These are phyloP conservation scores for Colletotrichum spaethianum DNA, from an alignment of 2,329 filamentous ascomycete genomes.

Conservation along the genomic window DNA sequence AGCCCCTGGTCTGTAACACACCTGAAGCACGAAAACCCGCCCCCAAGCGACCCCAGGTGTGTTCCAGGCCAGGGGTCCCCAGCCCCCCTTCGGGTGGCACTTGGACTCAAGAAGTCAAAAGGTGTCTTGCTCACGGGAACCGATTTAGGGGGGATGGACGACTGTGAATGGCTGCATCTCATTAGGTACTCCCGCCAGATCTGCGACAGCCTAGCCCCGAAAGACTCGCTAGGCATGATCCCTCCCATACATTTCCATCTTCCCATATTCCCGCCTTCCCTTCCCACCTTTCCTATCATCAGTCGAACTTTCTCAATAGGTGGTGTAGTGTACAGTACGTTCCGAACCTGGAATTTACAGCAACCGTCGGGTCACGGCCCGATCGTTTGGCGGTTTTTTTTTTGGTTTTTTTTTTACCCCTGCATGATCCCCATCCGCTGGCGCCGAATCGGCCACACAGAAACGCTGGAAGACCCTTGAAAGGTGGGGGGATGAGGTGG, in stretches of 20 bases:
- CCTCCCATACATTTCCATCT: background rate
- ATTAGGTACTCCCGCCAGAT: constrained; percentile 14
- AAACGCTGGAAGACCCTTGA: background rate
- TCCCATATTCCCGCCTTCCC: background rate
- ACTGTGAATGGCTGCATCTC: constrained; percentile 15
- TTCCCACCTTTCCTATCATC: background rate
- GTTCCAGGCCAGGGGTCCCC: constrained; percentile 27
- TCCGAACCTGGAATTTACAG: background rate
- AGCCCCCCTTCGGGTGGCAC: background rate
- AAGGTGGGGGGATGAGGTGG: background rate
- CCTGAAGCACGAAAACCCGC: constrained; percentile 58
- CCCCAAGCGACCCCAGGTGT: constrained; percentile 21
- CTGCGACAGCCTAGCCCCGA: constrained; percentile 25
- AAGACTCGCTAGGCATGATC: background rate
- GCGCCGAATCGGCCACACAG: constrained; percentile 4
- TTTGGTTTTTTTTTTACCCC: background rate
- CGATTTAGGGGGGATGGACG: background rate
- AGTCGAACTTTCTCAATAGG: background rate
- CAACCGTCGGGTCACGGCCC: background rate
- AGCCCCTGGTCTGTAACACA: constrained; percentile 62
- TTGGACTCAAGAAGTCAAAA: background rate
- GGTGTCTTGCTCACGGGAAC: background rate
- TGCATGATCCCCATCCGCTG: constrained; percentile 4
- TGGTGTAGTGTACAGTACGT: background rate
- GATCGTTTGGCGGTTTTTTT: background rate